Evolutionary conservation across 2,329 filamentous ascomycete genomes (phyloP), one percentile per base, ranked within the genome.

Genomic region (Neoarthrinium moseri): DNA sequence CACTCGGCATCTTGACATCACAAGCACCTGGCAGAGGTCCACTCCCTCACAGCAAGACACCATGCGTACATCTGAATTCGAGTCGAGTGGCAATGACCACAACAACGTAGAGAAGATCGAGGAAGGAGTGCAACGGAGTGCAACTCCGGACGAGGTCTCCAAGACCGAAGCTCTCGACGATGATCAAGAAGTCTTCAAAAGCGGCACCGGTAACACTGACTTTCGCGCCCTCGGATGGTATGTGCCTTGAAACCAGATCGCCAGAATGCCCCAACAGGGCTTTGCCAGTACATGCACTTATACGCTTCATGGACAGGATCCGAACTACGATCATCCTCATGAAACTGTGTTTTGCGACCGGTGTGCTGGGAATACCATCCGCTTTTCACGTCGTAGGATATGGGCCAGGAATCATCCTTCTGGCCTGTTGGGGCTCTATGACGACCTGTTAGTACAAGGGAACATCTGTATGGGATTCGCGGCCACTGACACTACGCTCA

Each of bases 291-390:
- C 26, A 22, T 15, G 6, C 24, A 26, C 37, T 40, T 12, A 40
- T 17, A 40, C 23, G 4, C 23, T 24, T 8, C 7, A 12, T n/a
- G 15, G 4, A 11, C 29, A 56, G 54, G 54, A 46, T 56, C 18
- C 52, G 48, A 10, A 48, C 56, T 8, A 46, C 40, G n/a, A 49
- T 58, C 44, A 58, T 58, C 35, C 50, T 54, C 44, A 46, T 54
- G 40, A 56, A 55, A 42, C 48, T 56, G 1, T 58, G 56, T 29
- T 60, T 60, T 37, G 57, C 57, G 2, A 60, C 56, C 3, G 57
- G 56, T 17, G 57, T 60, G n/a, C 40, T 60, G 27, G 47, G 56
- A 10, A 60, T 60, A 26, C 57, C 56, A 1, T 55, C 56, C 13
- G 50, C 57, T 4, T 53, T 60, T 22, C 46, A 44, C 30, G 35